Conservation (phyloP, 2,329 filamentous ascomycete species). For the Hawksworthiomyces lignivorus region DNA sequence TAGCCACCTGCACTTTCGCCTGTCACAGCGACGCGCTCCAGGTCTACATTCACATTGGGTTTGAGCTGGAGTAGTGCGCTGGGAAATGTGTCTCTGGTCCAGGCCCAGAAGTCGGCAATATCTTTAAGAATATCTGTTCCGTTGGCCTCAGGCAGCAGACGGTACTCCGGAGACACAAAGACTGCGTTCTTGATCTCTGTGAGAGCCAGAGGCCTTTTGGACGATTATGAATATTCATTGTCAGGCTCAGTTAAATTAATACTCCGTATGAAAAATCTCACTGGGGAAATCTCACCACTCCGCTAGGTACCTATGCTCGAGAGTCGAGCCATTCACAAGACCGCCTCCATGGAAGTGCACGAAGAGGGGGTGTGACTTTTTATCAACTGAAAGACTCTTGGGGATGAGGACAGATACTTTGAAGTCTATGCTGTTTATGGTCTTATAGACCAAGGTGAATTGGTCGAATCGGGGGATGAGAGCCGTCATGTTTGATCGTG, state of each 20-base stretch:
- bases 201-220: constrained; percentile 28
- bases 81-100: constrained; percentile 25
- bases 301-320: too few relatives aligned
- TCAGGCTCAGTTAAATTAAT: too few relatives aligned
- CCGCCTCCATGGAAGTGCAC: constrained; percentile 18
- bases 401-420: constrained; percentile 2
- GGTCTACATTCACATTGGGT: constrained; percentile 11
- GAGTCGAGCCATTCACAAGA: constrained; percentile 13
- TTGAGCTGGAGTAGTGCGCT: neutral
- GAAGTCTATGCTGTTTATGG: constrained; percentile 1
- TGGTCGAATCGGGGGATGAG: too few relatives aligned
- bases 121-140: constrained; percentile 39
- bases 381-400: neutral
- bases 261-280: too few relatives aligned
- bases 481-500: too few relatives aligned
- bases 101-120: constrained; percentile 39
- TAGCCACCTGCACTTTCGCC: constrained; percentile 20
- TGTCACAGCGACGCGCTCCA: constrained; percentile 9
- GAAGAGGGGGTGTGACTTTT: constrained; percentile 9
- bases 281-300: too few relatives aligned
- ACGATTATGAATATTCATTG: too few relatives aligned
- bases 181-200: constrained; percentile 32
- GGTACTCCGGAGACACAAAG: constrained; percentile 40
- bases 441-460: constrained; percentile 5
- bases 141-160: constrained; percentile 40